A percentile compares a stretch with the other conserved stretches of the same genome.
These are phyloP conservation scores for Crotalaria pallida DNA, from an alignment of 306 rosid species.

Conservation along the genomic window DNA sequence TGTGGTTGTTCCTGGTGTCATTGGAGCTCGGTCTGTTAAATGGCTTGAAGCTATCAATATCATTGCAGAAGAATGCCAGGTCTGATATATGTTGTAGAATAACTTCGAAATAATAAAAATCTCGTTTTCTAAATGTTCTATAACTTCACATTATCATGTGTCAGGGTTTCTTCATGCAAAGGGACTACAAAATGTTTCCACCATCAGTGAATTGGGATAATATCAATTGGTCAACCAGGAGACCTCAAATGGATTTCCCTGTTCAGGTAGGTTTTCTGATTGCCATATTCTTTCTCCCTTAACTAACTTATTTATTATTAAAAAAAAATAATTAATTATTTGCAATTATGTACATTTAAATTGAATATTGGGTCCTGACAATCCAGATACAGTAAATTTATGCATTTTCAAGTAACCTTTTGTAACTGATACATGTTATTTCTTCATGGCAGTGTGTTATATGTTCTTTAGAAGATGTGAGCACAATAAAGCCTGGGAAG, in stretches of 20 bases:
- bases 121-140: neutral
- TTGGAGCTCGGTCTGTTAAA: slow-evolving; percentile 96
- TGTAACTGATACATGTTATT: slow-evolving; percentile 13
- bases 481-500: slow-evolving; percentile 77
- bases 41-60: slow-evolving; percentile 79
- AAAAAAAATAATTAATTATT: neutral
- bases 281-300: neutral
- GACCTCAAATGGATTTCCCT: slow-evolving; percentile 96
- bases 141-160: slow-evolving; percentile 21
- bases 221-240: slow-evolving; percentile 79
- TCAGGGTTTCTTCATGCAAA: slow-evolving; percentile 99
- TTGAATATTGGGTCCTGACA: neutral
- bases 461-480: slow-evolving; percentile 84
- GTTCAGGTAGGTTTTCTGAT: slow-evolving; percentile 89
- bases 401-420: neutral
- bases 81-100: slow-evolving; percentile 22
- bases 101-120: neutral
- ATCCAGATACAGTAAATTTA: neutral
- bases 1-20: slow-evolving; percentile 86
- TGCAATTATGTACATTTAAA: neutral
- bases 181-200: slow-evolving; percentile 98
- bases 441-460: slow-evolving; percentile 72
- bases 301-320: neutral
- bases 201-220: slow-evolving; percentile 93
- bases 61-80: slow-evolving; percentile 86